phyloP scores from a whole-genome alignment of 495 filamentous ascomycete genomes.

The Tuber brumale region DNA sequence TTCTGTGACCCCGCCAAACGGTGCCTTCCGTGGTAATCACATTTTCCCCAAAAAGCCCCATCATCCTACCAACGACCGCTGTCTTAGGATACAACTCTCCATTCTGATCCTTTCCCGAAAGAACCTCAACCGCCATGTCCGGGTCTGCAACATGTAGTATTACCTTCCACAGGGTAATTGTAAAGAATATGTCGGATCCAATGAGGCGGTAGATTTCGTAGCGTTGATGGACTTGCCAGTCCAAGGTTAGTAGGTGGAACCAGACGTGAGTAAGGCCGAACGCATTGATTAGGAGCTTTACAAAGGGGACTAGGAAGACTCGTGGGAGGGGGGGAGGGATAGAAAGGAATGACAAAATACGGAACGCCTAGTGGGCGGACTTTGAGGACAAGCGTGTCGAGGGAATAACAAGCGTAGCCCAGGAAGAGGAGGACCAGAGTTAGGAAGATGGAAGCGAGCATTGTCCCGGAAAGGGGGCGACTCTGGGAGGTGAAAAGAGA shows the following conservation, averaged over 20 bases:
- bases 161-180: not conserved
- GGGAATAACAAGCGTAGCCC: not conserved
- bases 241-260: not conserved
- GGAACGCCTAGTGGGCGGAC: not conserved
- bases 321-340: not conserved
- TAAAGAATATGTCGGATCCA: not conserved
- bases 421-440: not conserved
- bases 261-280: not conserved
- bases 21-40: not conserved
- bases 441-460: not conserved
- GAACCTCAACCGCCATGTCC: not conserved
- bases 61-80: not conserved
- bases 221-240: not conserved
- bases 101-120: not conserved
- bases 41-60: not conserved
- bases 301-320: not conserved
- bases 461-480: not conserved
- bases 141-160: not conserved
- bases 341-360: not conserved
- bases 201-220: not conserved
- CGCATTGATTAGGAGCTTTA: not conserved
- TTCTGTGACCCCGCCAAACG: not conserved
- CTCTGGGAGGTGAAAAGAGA: not conserved
- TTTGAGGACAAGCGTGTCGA: not conserved
- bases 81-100: not conserved